Evolutionary conservation across 192 early-diverging fungal genomes (phyloP).

Genomic region (Coemansia sp.): DNA sequence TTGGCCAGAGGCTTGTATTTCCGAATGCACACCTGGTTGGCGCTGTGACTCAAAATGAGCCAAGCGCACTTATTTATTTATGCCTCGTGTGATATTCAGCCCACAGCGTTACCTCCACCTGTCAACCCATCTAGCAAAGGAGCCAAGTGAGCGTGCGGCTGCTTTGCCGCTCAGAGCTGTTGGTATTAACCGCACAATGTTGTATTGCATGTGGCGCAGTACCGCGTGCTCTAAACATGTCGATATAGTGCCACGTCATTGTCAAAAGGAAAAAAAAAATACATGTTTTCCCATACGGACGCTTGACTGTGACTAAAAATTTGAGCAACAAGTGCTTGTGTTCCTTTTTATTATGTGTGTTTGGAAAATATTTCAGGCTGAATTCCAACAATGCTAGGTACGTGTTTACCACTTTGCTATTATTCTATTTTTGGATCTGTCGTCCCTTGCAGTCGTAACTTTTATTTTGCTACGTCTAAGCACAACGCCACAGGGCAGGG

Average conservation of each 20-base stretch:
- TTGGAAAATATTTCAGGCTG: slow-evolving; percentile 4
- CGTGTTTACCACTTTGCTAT: not conserved
- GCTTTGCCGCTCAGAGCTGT: not conserved
- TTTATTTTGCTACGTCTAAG: not conserved
- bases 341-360: not conserved
- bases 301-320: too few relatives aligned
- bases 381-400: not conserved
- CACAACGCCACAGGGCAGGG: not conserved
- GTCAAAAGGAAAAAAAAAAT: not conserved
- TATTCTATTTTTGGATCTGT: not conserved
- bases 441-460: slow-evolving; percentile 1
- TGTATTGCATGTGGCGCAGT: not conserved
- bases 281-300: not conserved
- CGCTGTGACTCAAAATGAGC: too few relatives aligned
- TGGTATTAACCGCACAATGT: not conserved
- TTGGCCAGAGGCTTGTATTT: too few relatives aligned
- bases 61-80: too few relatives aligned
- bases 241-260: not conserved
- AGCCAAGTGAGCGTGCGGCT: too few relatives aligned
- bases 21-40: too few relatives aligned
- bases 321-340: not conserved
- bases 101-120: not conserved
- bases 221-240: not conserved
- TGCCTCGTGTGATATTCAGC: too few relatives aligned
- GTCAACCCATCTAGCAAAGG: too few relatives aligned